phyloP scores from a whole-genome alignment of 352 stramenopile genomes.

The Globisporangium polare region DNA sequence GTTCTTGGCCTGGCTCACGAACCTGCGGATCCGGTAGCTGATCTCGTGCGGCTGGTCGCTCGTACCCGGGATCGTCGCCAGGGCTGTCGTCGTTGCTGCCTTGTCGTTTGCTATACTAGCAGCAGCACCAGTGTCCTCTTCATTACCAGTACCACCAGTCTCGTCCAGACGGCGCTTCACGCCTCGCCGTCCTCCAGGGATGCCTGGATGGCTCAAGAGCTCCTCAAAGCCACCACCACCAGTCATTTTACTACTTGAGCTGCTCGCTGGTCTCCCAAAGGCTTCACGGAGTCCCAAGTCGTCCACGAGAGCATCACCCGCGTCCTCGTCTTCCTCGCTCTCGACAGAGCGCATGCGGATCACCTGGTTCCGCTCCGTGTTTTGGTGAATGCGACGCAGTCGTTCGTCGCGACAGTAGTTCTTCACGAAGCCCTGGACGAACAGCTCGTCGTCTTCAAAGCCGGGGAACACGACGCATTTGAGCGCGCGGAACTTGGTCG shows the following conservation, averaged over 20 bases:
- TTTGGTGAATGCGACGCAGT: constrained; percentile 62
- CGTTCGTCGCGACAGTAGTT: constrained; percentile 78
- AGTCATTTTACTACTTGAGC: neutral
- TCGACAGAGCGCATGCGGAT: constrained; percentile 42
- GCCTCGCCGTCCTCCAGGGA: neutral
- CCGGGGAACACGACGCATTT: constrained; percentile 63
- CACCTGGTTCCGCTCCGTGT: constrained; percentile 47
- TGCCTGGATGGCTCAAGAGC: neutral
- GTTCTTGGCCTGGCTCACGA: constrained; percentile 56
- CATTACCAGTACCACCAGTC: neutral
- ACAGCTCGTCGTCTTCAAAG: constrained; percentile 63
- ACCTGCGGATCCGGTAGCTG: constrained; percentile 67
- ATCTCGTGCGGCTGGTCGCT: constrained; percentile 28
- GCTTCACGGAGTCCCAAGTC: neutral
- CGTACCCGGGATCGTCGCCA: neutral
- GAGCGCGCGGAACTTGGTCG: constrained; percentile 71
- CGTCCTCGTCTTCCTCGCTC: constrained; percentile 34
- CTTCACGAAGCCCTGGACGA: constrained; percentile 70
- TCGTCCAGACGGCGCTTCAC: constrained; percentile 4
- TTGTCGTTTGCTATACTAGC: neutral
- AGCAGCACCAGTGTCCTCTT: neutral
- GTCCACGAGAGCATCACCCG: neutral
- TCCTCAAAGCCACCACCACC: neutral
- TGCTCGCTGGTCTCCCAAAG: neutral
- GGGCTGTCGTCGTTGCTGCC: neutral